These are phyloP conservation scores for Colletotrichum incanum DNA, from an alignment of 2,329 filamentous ascomycete species.

Conservation along the genomic window DNA sequence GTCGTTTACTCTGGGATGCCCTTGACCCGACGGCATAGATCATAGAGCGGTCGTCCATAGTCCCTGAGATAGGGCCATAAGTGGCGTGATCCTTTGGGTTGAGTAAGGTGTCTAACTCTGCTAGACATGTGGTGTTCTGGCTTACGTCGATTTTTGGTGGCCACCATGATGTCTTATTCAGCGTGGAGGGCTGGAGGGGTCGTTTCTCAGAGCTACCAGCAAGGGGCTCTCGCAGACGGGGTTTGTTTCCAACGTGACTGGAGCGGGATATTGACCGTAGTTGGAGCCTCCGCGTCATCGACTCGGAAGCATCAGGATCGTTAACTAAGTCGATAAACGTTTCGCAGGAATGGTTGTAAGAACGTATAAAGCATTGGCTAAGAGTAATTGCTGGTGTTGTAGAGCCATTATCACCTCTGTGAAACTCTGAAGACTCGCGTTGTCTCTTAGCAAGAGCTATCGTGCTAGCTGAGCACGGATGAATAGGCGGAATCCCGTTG, in stretches of 20 bases:
- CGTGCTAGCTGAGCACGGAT: neutral
- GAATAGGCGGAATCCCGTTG: neutral
- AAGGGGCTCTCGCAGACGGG: neutral
- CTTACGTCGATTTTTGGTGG: slow-evolving; percentile 41
- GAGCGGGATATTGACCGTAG: slow-evolving; percentile 55
- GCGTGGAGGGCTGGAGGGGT: too few species aligned
- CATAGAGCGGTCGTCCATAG: slow-evolving; percentile 64
- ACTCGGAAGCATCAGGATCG: slow-evolving; percentile 55
- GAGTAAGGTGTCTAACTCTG: slow-evolving; percentile 54
- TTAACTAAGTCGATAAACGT: slow-evolving; percentile 75
- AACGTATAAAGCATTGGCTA: slow-evolving; percentile 67
- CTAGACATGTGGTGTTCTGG: slow-evolving; percentile 6
- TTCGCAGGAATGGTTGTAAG: slow-evolving; percentile 67
- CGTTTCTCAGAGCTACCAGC: neutral
- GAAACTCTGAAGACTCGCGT: slow-evolving; percentile 61
- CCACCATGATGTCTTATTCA: slow-evolving; percentile 46
- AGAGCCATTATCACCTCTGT: slow-evolving; percentile 63
- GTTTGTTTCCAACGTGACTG: neutral
- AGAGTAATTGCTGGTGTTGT: slow-evolving; percentile 63
- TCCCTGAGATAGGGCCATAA: slow-evolving; percentile 56
- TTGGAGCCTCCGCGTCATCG: slow-evolving; percentile 57
- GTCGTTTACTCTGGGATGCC: slow-evolving; percentile 46
- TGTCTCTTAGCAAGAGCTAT: neutral
- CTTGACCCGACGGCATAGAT: slow-evolving; percentile 58
- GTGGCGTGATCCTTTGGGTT: slow-evolving; percentile 54